phyloP scores from a whole-genome alignment of 371 early-diverging fungal genomes.

The Actinomortierella ambigua region DNA sequence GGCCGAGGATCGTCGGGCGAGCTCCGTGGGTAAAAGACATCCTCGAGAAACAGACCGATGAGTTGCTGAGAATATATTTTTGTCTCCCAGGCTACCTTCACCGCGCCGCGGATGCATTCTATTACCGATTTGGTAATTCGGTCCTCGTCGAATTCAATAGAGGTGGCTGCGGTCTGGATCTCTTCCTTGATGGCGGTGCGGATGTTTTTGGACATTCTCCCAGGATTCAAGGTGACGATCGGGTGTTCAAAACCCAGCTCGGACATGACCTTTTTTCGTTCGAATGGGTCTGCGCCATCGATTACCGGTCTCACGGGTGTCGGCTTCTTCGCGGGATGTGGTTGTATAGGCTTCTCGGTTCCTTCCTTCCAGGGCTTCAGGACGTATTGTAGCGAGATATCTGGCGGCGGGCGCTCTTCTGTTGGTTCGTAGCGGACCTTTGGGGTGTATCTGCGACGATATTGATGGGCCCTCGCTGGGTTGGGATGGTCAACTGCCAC shows the following conservation, averaged over 20 bases:
- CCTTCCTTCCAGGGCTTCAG: slow-evolving; percentile 11
- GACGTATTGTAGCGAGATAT: slow-evolving; percentile 3
- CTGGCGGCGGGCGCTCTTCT: too few relatives aligned
- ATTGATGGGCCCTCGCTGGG: background rate
- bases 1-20: slow-evolving; percentile 3
- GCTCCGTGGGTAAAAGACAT: slow-evolving; percentile 9
- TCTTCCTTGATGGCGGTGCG: background rate
- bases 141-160: too few relatives aligned
- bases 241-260: slow-evolving; percentile 13
- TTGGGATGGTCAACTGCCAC: slow-evolving; percentile 12
- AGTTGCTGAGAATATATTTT: slow-evolving; percentile 7
- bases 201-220: slow-evolving; percentile 3
- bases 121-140: background rate
- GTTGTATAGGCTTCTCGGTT: slow-evolving; percentile 1
- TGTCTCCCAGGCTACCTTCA: slow-evolving; percentile 5
- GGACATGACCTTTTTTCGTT: slow-evolving; percentile 8
- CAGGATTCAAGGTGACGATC: slow-evolving; percentile 11
- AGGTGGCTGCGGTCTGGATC: too few relatives aligned
- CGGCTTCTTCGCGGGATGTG: slow-evolving; percentile 1
- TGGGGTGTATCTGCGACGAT: slow-evolving; percentile 9
- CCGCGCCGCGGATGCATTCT: slow-evolving; percentile 9
- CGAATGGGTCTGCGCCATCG: slow-evolving; percentile 2
- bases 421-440: slow-evolving; percentile 12
- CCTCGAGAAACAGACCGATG: slow-evolving; percentile 9
- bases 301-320: slow-evolving; percentile 7